Evolutionary conservation across 163 green algal species (phyloP).

Genomic region (Chloromonas sp.): DNA sequence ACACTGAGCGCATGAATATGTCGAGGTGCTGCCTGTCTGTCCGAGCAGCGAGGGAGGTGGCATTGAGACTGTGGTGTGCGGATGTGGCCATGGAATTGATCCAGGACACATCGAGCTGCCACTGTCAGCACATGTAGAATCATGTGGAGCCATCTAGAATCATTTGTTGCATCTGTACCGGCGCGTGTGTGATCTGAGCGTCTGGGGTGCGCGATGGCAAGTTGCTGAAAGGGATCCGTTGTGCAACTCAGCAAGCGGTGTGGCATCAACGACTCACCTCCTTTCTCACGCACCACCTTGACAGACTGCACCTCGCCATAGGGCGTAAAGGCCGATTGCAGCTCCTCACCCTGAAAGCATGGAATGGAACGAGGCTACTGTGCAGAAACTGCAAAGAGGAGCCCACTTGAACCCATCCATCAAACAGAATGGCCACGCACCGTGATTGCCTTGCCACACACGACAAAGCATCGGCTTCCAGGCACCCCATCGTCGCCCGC

Average conservation of each 20-base stretch:
- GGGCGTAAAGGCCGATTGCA: constrained; percentile 49
- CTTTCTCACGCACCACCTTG: constrained; percentile 73
- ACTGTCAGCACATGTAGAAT: no score
- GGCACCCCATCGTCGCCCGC: not conserved
- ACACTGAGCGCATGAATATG: no score
- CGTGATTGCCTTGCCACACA: constrained; percentile 65
- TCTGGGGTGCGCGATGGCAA: no score
- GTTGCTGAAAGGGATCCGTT: no score
- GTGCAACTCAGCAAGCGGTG: not conserved
- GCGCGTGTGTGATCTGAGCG: no score
- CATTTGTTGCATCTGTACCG: no score
- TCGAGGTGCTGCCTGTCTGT: no score
- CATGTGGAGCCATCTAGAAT: no score
- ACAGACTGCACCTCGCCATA: constrained; percentile 59
- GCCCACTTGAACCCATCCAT: not conserved
- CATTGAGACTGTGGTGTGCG: not conserved
- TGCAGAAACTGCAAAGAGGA: constrained; percentile 4
- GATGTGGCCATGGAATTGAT: not conserved
- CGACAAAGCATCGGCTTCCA: constrained; percentile 49
- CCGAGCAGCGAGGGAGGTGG: no score
- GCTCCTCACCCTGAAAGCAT: constrained; percentile 43
- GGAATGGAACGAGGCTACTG: not conserved
- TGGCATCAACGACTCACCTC: constrained; percentile 44
- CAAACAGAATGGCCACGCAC: constrained; percentile 21
- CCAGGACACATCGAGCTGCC: not conserved